These are phyloP conservation scores for Diaporthe humulicola DNA, from an alignment of 2,329 filamentous ascomycete genomes.

Conservation along the genomic window DNA sequence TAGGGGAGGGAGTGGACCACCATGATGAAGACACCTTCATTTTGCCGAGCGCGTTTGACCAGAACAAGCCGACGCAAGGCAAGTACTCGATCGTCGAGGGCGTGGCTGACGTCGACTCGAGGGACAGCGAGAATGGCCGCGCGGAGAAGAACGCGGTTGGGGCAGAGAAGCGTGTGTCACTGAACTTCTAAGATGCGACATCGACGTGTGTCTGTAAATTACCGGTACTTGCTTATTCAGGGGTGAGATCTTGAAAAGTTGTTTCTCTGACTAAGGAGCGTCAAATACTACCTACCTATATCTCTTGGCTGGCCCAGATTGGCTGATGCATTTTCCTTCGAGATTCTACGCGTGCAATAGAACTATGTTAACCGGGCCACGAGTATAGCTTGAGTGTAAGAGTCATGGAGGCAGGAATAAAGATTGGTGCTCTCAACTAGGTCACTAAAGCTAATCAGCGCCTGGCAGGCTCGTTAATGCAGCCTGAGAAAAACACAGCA, in stretches of 20 bases:
- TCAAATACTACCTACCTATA: no score
- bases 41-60: conserved; percentile 31
- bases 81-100: conserved; percentile 26
- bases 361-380: no score
- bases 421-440: no score
- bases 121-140: conserved; percentile 8
- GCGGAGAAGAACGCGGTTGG: not conserved
- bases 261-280: no score
- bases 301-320: no score
- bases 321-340: no score
- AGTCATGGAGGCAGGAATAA: no score
- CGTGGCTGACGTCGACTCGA: conserved; percentile 6
- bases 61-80: conserved; percentile 28
- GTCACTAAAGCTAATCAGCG: no score
- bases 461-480: no score
- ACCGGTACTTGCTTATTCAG: not conserved
- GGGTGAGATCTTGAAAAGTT: not conserved
- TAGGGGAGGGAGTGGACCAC: conserved; percentile 26
- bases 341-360: no score
- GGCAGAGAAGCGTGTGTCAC: not conserved
- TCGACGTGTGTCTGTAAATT: not conserved
- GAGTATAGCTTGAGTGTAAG: no score
- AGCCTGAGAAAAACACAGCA: no score
- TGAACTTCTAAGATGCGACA: not conserved
- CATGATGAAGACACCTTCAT: conserved; percentile 32